Base-by-base conservation (phyloP, 1,139 yeast genomes). In the Debaryomycetaceae sp. region DNA sequence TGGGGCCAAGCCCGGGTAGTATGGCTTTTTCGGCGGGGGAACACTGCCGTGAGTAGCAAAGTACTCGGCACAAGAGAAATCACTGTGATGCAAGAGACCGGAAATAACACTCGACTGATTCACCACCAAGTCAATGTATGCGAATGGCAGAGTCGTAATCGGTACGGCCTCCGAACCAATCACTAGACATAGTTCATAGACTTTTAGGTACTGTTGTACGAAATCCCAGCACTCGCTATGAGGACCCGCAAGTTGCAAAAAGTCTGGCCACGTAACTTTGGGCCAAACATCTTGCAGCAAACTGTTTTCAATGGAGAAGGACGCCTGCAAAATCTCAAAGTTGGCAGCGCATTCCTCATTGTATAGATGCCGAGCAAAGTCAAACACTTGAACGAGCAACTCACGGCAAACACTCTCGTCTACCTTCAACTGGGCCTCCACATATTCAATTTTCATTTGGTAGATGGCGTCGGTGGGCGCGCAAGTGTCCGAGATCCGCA, bases 191-290 rank as follows among this genome's bases (percentile, higher is more conserved):
- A 59, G 39, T 36, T 64, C 70, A 31, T 43, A 56, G 1, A 55
- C 41, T 31, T 63, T 63, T 16, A 58, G 35, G 31, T 62, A 63
- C 2, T 51, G 27, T 4, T 39, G 44, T 4, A 57, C 41, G 28
- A 56, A 51, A 2, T 45, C 47, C 20, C 38, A 41, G 26, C 59
- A 50, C 15, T 55, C 63, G 26, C 57, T 49, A 15, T 49, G 37
- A 14, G 41, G 42, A 27, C 44, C 39, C 22, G 49, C 43, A 3
- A 55, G 31, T 10, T 38, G 43, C 16, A 63, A 32, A 35, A 51
- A 64, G 26, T 57, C 62, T 3, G 53, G 36, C 69, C 69, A 64
- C 12, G 57, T 38, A 3, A 52, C 40, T 31, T 59, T 58, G 8
- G 65, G 65, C 66, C 66, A 58, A 13, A 39, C 38, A 3, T 49